Evolutionary conservation across 768 basidiomycete genomes (phyloP), one percentile per base, ranked within the genome.

Genomic region (Calocybe gangraenosa): DNA sequence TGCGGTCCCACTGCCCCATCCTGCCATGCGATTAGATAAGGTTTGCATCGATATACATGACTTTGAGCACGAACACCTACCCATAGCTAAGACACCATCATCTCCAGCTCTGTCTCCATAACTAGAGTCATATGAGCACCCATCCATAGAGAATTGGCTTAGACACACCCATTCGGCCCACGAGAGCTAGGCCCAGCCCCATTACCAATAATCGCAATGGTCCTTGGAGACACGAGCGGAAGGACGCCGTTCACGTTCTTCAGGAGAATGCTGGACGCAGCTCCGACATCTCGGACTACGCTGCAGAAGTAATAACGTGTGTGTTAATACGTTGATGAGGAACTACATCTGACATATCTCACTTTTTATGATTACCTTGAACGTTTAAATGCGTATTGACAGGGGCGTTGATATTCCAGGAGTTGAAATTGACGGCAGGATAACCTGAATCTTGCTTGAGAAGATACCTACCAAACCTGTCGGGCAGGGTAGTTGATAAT

Each of bases 81-180:
- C 82, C 71, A 81, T 74, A 0, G 74, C 82, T 2, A 87, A 68
- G 17, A 81, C 77, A 11, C 82, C 81, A 46, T 71, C 70, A 43
- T 79, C 64, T 7, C 81, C 76, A 17, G 73, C 73, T 19, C 79
- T 71, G 49, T 83, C 82, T 2, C 65, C 48, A 47, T 69, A 75
- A 10, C 71, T 70, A 33, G 11, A 40, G 31, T 20, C 11, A 21
- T 8, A 46, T 21, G 9, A 47, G 20, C 37, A 18, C 30, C 17
- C 17, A 13, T 33, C 34, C 14, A 40, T 22, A 7, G 9, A n/a
- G n/a, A n/a, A n/a, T 17, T 11, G n/a, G 22, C 14, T 34, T 14
- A 37, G 25, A 32, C 59, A 23, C 47, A 79, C 64, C 74, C 77
- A 55, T 86, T 86, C 0, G 76, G 70, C 15, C 85, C 82, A 18